These are phyloP conservation scores for Phytophthora pini DNA, from an alignment of 352 stramenopile species.

Conservation along the genomic window DNA sequence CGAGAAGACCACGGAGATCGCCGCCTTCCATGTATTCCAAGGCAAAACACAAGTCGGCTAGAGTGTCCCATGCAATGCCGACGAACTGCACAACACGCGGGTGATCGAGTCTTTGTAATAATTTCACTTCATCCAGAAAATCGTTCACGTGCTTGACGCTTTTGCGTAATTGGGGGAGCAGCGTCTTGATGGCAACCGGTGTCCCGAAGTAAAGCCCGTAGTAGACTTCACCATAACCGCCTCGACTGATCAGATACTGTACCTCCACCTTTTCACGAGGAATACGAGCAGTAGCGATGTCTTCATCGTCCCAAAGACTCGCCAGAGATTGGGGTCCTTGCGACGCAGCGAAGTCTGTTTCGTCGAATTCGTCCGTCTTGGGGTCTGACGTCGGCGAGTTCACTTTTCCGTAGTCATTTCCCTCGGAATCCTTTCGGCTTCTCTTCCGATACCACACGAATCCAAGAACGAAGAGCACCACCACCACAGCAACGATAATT, in stretches of 20 bases:
- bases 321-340: conserved; percentile 8
- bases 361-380: conserved; percentile 2
- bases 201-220: conserved; percentile 19
- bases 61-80: conserved; percentile 57
- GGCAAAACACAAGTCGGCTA: conserved; percentile 49
- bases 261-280: conserved; percentile 32
- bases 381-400: neutral
- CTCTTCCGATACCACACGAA: conserved; percentile 4
- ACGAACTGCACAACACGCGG: conserved; percentile 61
- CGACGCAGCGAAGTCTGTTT: too few species aligned
- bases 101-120: conserved; percentile 58
- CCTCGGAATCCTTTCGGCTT: neutral
- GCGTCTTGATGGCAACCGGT: conserved; percentile 34
- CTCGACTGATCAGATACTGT: conserved; percentile 30
- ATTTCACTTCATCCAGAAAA: conserved; percentile 49
- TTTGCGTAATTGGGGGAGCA: conserved; percentile 23
- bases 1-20: conserved; percentile 59
- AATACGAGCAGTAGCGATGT: conserved; percentile 34
- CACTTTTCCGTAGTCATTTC: neutral
- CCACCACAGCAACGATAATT: conserved; percentile 10
- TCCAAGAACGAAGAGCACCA: neutral
- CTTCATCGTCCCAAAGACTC: conserved; percentile 31
- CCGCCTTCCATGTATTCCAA: conserved; percentile 69
- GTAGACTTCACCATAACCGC: conserved; percentile 37
- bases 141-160: conserved; percentile 30